A percentile compares a stretch with the other conserved stretches of the same genome.
Conservation (phyloP, 2,329 filamentous ascomycete genomes). For the Neonectria magnoliae region DNA sequence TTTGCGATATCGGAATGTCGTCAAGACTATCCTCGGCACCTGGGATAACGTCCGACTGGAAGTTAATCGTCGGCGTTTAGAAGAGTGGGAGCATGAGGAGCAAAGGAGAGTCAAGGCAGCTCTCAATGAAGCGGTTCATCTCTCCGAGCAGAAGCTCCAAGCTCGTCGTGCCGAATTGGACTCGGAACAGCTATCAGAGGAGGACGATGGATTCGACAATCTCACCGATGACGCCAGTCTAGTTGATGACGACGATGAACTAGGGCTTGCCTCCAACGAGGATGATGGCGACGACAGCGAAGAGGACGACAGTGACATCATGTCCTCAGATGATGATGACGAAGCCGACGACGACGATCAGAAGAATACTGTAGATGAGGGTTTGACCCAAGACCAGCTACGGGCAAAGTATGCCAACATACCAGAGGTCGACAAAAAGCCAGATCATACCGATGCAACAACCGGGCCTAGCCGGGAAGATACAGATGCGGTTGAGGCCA, state of each 20-base stretch:
- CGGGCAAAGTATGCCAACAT: constrained; percentile 75
- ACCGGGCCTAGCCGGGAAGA: constrained; percentile 37
- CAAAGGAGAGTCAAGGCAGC: constrained; percentile 73
- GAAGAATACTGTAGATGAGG: constrained; percentile 66
- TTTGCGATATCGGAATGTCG: constrained; percentile 76
- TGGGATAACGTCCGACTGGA: constrained; percentile 73
- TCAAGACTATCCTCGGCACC: constrained; percentile 64
- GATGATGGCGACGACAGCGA: constrained; percentile 55
- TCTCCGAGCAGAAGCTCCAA: constrained; percentile 75
- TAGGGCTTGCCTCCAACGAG: constrained; percentile 49
- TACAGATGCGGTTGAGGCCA: constrained; percentile 35
- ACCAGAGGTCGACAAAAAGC: constrained; percentile 55
- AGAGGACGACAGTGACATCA: constrained; percentile 57
- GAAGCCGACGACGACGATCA: constrained; percentile 68
- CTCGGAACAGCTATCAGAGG: constrained; percentile 60
- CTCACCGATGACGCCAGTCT: constrained; percentile 57
- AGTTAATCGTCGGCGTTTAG: constrained; percentile 68
- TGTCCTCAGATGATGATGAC: constrained; percentile 72
- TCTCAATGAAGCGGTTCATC: constrained; percentile 77
- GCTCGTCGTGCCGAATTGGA: constrained; percentile 66
- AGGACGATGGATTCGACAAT: constrained; percentile 58
- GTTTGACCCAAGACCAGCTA: constrained; percentile 75
- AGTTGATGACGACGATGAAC: constrained; percentile 47
- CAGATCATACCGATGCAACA: constrained; percentile 39
- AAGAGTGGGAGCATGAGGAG: constrained; percentile 73